phyloP scores from a whole-genome alignment of 305 asterid genomes.

The Lippia alba region DNA sequence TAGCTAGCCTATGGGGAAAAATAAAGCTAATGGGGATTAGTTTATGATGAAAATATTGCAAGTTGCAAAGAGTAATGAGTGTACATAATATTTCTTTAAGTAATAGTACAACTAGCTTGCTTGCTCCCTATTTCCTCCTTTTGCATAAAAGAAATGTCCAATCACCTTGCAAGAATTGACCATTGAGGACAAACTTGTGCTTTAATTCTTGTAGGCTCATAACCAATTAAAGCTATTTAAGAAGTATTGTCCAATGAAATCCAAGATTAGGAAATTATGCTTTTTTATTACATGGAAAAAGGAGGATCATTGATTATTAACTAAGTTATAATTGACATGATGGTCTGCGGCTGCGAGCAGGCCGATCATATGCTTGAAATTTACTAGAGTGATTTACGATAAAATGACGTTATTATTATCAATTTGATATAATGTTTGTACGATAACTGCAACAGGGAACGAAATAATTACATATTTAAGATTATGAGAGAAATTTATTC shows the following conservation, averaged over 20 bases:
- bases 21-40: constrained; percentile 19
- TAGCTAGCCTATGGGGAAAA: neutral
- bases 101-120: constrained; percentile 3
- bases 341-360: no score
- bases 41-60: constrained; percentile 26
- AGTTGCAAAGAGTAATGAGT: constrained; percentile 29
- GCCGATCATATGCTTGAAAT: no score
- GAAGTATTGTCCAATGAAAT: neutral
- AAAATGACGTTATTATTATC: no score
- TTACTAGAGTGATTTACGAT: no score
- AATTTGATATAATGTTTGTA: no score
- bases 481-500: no score
- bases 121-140: constrained; percentile 29
- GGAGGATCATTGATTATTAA: no score
- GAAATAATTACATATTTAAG: no score
- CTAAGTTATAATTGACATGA: no score
- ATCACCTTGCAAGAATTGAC: constrained; percentile 30
- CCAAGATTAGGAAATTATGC: neutral
- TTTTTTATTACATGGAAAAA: no score
- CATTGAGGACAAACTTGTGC: constrained; percentile 5
- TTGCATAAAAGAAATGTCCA: constrained; percentile 32
- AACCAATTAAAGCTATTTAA: neutral
- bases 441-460: no score
- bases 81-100: constrained; percentile 8
- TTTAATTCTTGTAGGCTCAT: neutral